Conservation (phyloP, 2,329 filamentous ascomycete genomes). For the Penicillium sclerotigenum region DNA sequence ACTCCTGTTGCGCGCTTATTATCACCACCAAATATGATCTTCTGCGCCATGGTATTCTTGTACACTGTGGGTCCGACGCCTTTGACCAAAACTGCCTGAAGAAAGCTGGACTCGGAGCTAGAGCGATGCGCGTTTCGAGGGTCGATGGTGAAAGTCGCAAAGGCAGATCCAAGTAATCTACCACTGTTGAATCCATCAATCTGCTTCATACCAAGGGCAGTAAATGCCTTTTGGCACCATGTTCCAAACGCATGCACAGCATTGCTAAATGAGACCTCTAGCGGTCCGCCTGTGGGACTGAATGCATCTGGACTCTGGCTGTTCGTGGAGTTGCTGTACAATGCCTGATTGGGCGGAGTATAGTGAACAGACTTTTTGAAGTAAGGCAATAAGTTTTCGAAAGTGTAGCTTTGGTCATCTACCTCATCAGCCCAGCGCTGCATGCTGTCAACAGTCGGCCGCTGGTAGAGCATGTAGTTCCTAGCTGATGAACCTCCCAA, state of each 20-base stretch:
- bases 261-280: slow-evolving; percentile 35
- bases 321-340: slow-evolving; percentile 25
- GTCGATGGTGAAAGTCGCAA: slow-evolving; percentile 32
- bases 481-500: too few species aligned
- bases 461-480: too few species aligned
- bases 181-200: slow-evolving; percentile 31
- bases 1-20: slow-evolving; percentile 26
- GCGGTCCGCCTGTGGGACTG: slow-evolving; percentile 23
- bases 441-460: slow-evolving; percentile 29
- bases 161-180: slow-evolving; percentile 22
- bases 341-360: slow-evolving; percentile 19
- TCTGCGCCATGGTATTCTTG: slow-evolving; percentile 32
- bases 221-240: slow-evolving; percentile 26
- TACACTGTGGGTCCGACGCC: slow-evolving; percentile 32
- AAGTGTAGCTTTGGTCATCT: slow-evolving; percentile 31
- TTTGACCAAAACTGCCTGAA: slow-evolving; percentile 24
- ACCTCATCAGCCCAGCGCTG: slow-evolving; percentile 38
- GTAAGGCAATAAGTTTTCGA: slow-evolving; percentile 25
- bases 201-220: slow-evolving; percentile 27
- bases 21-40: slow-evolving; percentile 36
- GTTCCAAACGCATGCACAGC: slow-evolving; percentile 27
- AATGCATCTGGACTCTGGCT: slow-evolving; percentile 19
- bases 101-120: slow-evolving; percentile 19
- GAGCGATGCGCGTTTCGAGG: slow-evolving; percentile 23
- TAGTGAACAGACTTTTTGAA: slow-evolving; percentile 29